These are phyloP conservation scores for Pythium aquatile DNA, from an alignment of 352 stramenopile species.

Conservation along the genomic window DNA sequence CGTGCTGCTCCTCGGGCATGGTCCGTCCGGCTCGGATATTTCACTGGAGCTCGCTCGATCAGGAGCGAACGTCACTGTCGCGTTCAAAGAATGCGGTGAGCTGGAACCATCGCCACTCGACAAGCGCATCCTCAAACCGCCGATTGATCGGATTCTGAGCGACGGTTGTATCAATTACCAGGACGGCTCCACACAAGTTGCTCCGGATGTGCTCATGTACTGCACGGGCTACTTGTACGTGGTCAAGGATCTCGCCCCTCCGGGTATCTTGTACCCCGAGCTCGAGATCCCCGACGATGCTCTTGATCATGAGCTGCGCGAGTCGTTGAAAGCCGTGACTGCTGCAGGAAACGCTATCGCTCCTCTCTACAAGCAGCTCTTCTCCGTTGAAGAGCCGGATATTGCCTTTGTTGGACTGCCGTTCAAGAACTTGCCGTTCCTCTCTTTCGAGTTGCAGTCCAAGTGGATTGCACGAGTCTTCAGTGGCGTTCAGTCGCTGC, in stretches of 20 bases:
- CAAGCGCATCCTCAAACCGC: constrained; percentile 49
- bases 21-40: constrained; percentile 76
- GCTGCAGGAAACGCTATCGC: constrained; percentile 40
- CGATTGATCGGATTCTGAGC: constrained; percentile 45
- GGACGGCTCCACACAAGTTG: constrained; percentile 45
- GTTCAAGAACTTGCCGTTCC: constrained; percentile 78
- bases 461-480: constrained; percentile 72
- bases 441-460: constrained; percentile 77
- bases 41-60: constrained; percentile 58
- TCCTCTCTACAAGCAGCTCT: constrained; percentile 75
- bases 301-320: constrained; percentile 26
- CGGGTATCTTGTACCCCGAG: constrained; percentile 42
- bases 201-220: constrained; percentile 75
- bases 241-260: constrained; percentile 46
- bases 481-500: constrained; percentile 32
- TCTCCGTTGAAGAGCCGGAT: constrained; percentile 74
- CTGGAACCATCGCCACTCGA: constrained; percentile 8
- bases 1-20: constrained; percentile 64
- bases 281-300: constrained; percentile 12
- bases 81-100: constrained; percentile 26
- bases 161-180: constrained; percentile 57
- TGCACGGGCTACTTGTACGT: constrained; percentile 79
- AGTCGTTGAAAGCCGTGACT: constrained; percentile 37
- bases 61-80: constrained; percentile 56
- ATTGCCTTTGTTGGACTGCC: constrained; percentile 69